These are phyloP conservation scores for Aschersonia sp. DNA, from an alignment of 2,329 filamentous ascomycete genomes.

Conservation along the genomic window DNA sequence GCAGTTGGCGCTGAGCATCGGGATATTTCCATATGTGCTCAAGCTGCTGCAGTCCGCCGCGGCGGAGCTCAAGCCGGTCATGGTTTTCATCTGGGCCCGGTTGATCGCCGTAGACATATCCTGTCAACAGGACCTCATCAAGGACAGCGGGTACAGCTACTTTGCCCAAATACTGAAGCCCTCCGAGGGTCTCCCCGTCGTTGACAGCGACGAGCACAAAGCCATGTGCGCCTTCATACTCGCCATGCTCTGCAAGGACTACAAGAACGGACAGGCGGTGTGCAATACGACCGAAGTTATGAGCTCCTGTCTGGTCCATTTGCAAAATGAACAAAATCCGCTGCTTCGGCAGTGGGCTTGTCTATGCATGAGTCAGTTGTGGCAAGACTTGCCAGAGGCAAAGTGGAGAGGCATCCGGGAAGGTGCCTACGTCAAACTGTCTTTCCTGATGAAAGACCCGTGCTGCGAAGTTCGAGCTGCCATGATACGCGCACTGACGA, in stretches of 20 bases:
- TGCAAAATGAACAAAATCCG: slow-evolving; percentile 75
- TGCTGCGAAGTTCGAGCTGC: slow-evolving; percentile 87
- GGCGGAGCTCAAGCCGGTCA: slow-evolving; percentile 86
- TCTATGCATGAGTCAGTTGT: slow-evolving; percentile 87
- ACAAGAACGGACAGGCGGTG: slow-evolving; percentile 80
- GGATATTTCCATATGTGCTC: slow-evolving; percentile 97
- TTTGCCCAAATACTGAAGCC: slow-evolving; percentile 89
- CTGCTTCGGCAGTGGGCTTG: slow-evolving; percentile 90
- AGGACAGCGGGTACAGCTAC: slow-evolving; percentile 94
- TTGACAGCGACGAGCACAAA: slow-evolving; percentile 84
- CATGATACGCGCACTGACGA: slow-evolving; percentile 85
- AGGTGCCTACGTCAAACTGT: slow-evolving; percentile 68
- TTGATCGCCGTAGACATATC: slow-evolving; percentile 90
- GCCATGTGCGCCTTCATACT: slow-evolving; percentile 99
- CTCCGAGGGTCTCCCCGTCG: slow-evolving; percentile 66
- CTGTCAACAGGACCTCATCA: slow-evolving; percentile 85
- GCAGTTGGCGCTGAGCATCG: slow-evolving; percentile 92
- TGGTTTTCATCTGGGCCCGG: slow-evolving; percentile 98
- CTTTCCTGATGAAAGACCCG: slow-evolving; percentile 66
- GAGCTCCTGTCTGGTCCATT: slow-evolving; percentile 69
- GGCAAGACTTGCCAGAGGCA: slow-evolving; percentile 79
- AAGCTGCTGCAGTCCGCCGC: slow-evolving; percentile 93
- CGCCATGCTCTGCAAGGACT: slow-evolving; percentile 91
- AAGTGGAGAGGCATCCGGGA: slow-evolving; percentile 94
- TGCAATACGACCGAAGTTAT: slow-evolving; percentile 86